Percentiles rank a stretch among this genome's conserved stretches.
These are phyloP conservation scores for Coniophora puteana DNA, from an alignment of 1,284 basidiomycete species.

Conservation along the genomic window DNA sequence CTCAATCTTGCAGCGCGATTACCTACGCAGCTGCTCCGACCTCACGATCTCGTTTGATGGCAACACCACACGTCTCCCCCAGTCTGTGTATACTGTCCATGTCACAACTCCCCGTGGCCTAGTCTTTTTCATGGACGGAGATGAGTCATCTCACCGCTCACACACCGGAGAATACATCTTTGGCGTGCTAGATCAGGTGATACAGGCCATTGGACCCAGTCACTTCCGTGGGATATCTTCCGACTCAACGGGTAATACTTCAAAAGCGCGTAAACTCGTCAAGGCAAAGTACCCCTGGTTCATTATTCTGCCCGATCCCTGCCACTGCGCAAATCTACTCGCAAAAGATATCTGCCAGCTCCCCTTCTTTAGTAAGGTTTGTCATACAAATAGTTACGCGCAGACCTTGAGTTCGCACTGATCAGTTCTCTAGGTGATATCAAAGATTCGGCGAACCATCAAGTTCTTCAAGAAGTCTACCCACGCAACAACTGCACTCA, in stretches of 20 bases:
- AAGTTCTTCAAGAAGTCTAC: conserved; percentile 23
- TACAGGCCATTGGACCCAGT: conserved; percentile 1
- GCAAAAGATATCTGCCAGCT: conserved; percentile 23
- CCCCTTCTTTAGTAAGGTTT: conserved; percentile 14
- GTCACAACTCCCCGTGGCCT: neutral
- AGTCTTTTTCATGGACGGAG: conserved; percentile 3
- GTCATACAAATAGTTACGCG: neutral
- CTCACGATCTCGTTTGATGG: conserved; percentile 8
- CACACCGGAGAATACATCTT: conserved; percentile 9
- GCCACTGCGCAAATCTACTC: conserved; percentile 19
- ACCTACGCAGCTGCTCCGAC: neutral
- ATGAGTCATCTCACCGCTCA: conserved; percentile 1
- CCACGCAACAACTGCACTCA: conserved; percentile 12
- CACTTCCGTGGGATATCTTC: conserved; percentile 3
- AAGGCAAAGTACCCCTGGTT: conserved; percentile 11
- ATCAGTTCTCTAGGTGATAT: conserved; percentile 11
- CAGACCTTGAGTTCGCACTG: conserved; percentile 1
- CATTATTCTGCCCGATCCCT: conserved; percentile 20
- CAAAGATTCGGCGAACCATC: conserved; percentile 11
- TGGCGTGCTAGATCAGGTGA: neutral
- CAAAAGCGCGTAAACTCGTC: conserved; percentile 1
- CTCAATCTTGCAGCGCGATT: neutral
- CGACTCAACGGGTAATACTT: conserved; percentile 7
- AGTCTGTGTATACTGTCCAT: conserved; percentile 3
- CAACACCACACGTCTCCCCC: neutral